Evolutionary conservation across 805 yeast species (phyloP), one percentile per base, ranked within the genome.

Genomic region (Saccharomyces paradoxus): DNA sequence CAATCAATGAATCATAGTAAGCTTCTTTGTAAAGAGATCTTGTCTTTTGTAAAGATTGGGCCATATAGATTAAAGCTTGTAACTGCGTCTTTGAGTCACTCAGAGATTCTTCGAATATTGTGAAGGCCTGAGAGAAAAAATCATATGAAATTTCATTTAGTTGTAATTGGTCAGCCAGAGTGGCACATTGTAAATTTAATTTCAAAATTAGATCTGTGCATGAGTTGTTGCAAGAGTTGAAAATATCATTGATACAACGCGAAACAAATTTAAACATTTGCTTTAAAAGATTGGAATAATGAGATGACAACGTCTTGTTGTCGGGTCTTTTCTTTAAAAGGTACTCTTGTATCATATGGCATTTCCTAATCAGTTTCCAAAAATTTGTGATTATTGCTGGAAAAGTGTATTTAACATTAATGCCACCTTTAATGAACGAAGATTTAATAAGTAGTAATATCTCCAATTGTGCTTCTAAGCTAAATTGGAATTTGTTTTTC

Each of bases 101-200:
- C 24, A 81, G 67, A 8, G 77, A 67, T 61, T 81, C 84, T 68
- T 92, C 98, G 67, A 89, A 91, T 0, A 89, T 79, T 1, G 91
- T 79, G 66, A 91, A 88, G 3, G 96, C 86, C 68, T 90, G 95
- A 41, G 88, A 91, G 69, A 86, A 89, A 64, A 89, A 83, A 71
- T 94, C 99, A 71, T 88, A 88, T 14, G 92, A 76, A 30, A 89
- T 82, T 56, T 86, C 89, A 55, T 83, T 85, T 41, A 83, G 74
- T 17, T 77, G 74, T 28, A 86, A 74, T 68, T 87, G 92, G 67
- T 94, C 96, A 0, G 97, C 92, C 2, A 88, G 70, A 14, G 81
- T 72, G 0, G 96, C 96, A 41, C 85, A 78, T 51, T 82, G 76
- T 53, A 89, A 73, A 65, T 86, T 80, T 46, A 84, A 64, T 52